Evolutionary conservation across 148 eudicot genomes (phyloP).

Genomic region (Vaccinium myrtillus): DNA sequence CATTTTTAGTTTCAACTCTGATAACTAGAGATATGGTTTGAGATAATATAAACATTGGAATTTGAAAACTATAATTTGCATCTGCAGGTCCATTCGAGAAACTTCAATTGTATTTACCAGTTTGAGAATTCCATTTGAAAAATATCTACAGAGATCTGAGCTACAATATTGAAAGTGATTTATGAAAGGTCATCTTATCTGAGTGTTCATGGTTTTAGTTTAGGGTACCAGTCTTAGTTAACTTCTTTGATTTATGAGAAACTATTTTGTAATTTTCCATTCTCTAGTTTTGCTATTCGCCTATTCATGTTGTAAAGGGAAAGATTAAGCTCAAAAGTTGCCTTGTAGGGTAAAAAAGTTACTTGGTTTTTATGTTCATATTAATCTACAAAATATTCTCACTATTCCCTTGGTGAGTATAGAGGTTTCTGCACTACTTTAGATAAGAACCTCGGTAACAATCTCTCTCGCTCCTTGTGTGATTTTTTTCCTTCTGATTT

Average conservation of each 20-base stretch:
- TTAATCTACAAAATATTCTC: neutral
- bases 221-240: neutral
- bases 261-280: neutral
- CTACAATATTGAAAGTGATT: neutral
- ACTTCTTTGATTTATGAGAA: neutral
- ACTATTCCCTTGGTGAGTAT: neutral
- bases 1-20: neutral
- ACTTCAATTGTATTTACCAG: slow-evolving; percentile 39
- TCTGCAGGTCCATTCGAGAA: slow-evolving; percentile 88
- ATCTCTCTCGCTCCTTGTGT: no score
- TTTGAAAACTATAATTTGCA: neutral
- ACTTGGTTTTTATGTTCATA: neutral
- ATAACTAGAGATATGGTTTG: neutral
- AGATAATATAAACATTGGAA: neutral
- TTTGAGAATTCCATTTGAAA: neutral
- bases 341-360: neutral
- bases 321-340: neutral
- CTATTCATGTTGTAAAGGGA: neutral
- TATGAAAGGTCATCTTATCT: neutral
- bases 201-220: neutral
- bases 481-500: no score
- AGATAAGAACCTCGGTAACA: neutral
- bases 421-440: neutral
- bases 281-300: neutral
- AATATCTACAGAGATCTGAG: neutral